Evolutionary conservation across 306 rosid genomes (phyloP).

Genomic region (Citrullus mucosospermus): DNA sequence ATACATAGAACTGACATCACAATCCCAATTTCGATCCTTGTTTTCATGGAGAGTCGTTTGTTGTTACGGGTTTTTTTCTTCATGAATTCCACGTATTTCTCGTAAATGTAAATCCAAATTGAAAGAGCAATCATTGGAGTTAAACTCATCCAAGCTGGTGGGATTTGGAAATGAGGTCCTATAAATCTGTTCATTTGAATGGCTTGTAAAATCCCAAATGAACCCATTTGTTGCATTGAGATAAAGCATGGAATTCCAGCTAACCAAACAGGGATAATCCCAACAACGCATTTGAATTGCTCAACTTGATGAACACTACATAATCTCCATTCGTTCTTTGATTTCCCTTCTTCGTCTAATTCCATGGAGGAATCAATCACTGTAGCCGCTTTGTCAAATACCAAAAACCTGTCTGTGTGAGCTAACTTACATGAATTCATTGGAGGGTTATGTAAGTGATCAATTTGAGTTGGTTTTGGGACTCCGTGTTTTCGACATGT

Average conservation of each 20-base stretch:
- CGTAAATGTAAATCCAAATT: constrained; percentile 36
- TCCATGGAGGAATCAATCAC: constrained; percentile 23
- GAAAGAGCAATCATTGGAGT: constrained; percentile 38
- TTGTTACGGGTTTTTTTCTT: background rate
- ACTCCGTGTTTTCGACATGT: constrained; percentile 16
- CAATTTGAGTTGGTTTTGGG: constrained; percentile 5
- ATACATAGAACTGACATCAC: constrained; percentile 33
- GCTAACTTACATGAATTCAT: background rate
- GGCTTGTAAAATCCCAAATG: constrained; percentile 49
- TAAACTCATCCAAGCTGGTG: constrained; percentile 56
- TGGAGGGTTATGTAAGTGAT: constrained; percentile 19
- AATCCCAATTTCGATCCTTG: constrained; percentile 26
- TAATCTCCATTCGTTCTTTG: constrained; percentile 28
- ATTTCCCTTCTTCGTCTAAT: constrained; percentile 17
- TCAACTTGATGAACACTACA: constrained; percentile 39
- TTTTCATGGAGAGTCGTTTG: constrained; percentile 29
- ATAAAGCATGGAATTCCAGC: constrained; percentile 39
- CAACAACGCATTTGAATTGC: constrained; percentile 31
- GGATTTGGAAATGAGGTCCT: constrained; percentile 31
- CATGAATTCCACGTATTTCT: constrained; percentile 23
- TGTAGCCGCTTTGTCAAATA: constrained; percentile 38
- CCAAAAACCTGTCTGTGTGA: constrained; percentile 24
- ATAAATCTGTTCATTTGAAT: constrained; percentile 31
- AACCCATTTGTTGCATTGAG: constrained; percentile 30
- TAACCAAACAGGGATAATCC: constrained; percentile 32